Conservation (phyloP, 1,139 yeast genomes). For the Geotrichum fermentans region DNA sequence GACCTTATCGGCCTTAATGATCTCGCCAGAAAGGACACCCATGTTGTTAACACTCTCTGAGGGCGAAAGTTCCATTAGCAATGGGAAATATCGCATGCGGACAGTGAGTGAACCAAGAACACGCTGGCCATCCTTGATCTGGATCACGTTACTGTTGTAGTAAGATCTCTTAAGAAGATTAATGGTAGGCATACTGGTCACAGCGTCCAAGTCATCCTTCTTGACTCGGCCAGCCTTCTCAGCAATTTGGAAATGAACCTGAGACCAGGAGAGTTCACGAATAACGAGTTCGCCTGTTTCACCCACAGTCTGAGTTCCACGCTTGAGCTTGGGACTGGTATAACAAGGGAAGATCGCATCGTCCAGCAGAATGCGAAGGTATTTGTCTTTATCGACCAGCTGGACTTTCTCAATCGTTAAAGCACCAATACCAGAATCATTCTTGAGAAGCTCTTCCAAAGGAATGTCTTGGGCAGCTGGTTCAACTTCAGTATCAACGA, state of each 20-base stretch:
- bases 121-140: slow-evolving; percentile 48
- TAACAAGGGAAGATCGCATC: slow-evolving; percentile 61
- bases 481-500: slow-evolving; percentile 25
- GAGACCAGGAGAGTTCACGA: slow-evolving; percentile 73
- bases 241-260: slow-evolving; percentile 55
- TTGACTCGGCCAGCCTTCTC: slow-evolving; percentile 47
- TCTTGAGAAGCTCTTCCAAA: slow-evolving; percentile 56
- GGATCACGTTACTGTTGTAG: slow-evolving; percentile 52
- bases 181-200: slow-evolving; percentile 59
- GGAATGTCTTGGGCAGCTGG: slow-evolving; percentile 54
- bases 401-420: slow-evolving; percentile 59
- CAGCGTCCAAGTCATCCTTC: slow-evolving; percentile 57
- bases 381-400: slow-evolving; percentile 48
- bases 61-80: slow-evolving; percentile 57
- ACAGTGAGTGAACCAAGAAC: slow-evolving; percentile 52
- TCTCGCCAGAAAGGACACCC: slow-evolving; percentile 65
- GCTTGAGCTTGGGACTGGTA: slow-evolving; percentile 46
- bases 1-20: slow-evolving; percentile 63
- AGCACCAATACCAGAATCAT: slow-evolving; percentile 72
- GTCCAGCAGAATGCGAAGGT: slow-evolving; percentile 71
- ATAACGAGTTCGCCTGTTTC: slow-evolving; percentile 68
- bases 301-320: slow-evolving; percentile 23
- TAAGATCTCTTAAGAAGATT: slow-evolving; percentile 65
- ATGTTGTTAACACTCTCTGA: slow-evolving; percentile 71
- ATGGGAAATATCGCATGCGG: slow-evolving; percentile 77